Evolutionary conservation across 169 alveolate genomes (phyloP).

Genomic region (Besnoitia besnoiti): DNA sequence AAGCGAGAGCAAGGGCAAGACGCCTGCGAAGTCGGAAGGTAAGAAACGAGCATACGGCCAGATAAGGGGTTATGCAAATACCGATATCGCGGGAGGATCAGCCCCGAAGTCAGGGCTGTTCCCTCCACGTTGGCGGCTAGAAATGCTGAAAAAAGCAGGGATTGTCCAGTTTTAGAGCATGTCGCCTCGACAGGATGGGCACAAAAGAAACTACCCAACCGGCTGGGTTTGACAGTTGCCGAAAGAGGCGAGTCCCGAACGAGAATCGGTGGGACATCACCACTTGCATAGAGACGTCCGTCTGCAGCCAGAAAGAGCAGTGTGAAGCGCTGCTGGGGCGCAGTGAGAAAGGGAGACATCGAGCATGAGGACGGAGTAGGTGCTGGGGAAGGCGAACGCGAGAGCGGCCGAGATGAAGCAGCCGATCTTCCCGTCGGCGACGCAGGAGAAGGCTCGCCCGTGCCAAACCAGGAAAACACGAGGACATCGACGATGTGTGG

Average conservation of each 20-base stretch:
- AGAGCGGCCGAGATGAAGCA: not conserved
- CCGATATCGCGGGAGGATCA: not conserved
- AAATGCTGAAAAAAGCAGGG: not conserved
- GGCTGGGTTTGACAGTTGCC: not conserved
- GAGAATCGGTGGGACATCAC: slow-evolving; percentile 10
- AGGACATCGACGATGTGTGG: not conserved
- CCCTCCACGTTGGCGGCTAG: not conserved
- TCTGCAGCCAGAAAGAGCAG: slow-evolving; percentile 18
- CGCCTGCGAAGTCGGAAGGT: not conserved
- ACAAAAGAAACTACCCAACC: not conserved
- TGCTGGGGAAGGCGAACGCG: not conserved
- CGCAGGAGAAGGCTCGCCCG: not conserved
- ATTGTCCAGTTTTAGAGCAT: not conserved
- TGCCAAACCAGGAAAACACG: not conserved
- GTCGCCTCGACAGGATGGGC: not conserved
- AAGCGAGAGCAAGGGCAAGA: not conserved
- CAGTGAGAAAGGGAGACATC: not conserved
- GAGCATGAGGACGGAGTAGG: not conserved
- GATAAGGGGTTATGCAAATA: not conserved
- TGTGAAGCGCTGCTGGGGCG: slow-evolving; percentile 4
- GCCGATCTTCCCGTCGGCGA: not conserved
- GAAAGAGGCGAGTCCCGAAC: not conserved
- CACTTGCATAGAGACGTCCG: slow-evolving; percentile 2
- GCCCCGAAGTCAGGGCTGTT: not conserved
- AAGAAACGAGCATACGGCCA: not conserved